Percentiles rank a stretch among this genome's conserved stretches.
These are phyloP conservation scores for Eimeria falciformis DNA, from an alignment of 169 alveolate genomes.

Conservation along the genomic window DNA sequence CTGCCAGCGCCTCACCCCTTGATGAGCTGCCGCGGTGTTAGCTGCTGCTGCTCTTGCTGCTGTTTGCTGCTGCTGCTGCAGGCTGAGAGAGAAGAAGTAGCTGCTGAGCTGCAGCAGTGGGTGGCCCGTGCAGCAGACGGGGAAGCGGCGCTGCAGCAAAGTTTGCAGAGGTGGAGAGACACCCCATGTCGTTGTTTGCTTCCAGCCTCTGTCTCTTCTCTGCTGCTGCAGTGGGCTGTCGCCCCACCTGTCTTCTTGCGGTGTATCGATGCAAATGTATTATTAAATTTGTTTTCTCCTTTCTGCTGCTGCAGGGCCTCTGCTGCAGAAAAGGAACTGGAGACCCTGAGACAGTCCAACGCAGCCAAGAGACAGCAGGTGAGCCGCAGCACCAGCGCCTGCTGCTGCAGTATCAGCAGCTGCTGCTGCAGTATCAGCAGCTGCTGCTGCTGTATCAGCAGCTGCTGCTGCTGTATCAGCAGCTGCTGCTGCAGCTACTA, in stretches of 20 bases:
- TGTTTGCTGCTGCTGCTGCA: conserved; percentile 61
- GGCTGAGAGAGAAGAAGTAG: conserved; percentile 54
- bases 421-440: neutral
- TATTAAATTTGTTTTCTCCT: neutral
- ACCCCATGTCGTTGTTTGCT: neutral
- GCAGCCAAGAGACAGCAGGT: conserved; percentile 4
- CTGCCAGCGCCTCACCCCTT: neutral
- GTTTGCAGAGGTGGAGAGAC: neutral
- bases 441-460: neutral
- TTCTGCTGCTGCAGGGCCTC: conserved; percentile 12
- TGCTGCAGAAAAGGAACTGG: neutral
- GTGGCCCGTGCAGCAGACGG: neutral
- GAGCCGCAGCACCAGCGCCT: neutral
- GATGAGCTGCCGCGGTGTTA: neutral
- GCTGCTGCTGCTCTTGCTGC: conserved; percentile 20
- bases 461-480: neutral
- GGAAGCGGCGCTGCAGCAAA: conserved; percentile 48
- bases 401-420: neutral
- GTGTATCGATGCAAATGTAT: neutral
- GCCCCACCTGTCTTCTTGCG: neutral
- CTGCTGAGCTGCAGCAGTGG: conserved; percentile 66
- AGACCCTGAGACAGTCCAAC: neutral
- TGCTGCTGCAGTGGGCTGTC: neutral
- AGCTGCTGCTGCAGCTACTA: too few relatives aligned
- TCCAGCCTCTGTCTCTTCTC: neutral